Evolutionary conservation across 495 filamentous ascomycete genomes (phyloP).

Genomic region (Talaromyces trachyspermus): DNA sequence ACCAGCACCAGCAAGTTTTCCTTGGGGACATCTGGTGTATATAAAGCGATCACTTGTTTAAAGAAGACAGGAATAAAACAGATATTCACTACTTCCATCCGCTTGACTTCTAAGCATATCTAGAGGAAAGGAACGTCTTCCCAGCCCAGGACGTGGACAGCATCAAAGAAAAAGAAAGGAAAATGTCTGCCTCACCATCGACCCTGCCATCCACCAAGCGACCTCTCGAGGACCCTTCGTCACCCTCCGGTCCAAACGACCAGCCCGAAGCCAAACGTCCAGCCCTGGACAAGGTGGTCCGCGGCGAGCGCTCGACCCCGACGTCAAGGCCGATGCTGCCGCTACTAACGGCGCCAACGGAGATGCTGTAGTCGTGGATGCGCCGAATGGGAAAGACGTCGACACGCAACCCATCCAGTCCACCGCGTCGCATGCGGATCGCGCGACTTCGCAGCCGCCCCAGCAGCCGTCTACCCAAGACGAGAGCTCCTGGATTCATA

Average conservation of each 20-base stretch:
- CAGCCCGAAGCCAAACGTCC: conserved; percentile 96
- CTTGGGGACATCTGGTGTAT: conserved; percentile 82
- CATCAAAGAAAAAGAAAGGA: conserved; percentile 17
- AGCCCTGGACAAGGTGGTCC: conserved; percentile 85
- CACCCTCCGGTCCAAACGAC: conserved; percentile 79
- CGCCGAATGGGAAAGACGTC: conserved; percentile 45
- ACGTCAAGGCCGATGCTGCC: conserved; percentile 49
- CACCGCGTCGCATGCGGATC: conserved; percentile 51
- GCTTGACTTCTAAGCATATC: conserved; percentile 34
- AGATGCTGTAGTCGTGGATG: conserved; percentile 71
- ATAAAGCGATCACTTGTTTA: conserved; percentile 61
- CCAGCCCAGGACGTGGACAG: conserved; percentile 13
- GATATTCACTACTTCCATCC: conserved; percentile 32
- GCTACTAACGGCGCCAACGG: conserved; percentile 41
- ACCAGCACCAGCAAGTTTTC: conserved; percentile 84
- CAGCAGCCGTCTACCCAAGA: conserved; percentile 56
- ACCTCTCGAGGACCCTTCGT: conserved; percentile 92
- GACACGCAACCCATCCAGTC: conserved; percentile 60
- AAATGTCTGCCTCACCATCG: conserved; percentile 58
- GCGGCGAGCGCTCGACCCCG: conserved; percentile 45
- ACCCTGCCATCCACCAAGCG: conserved; percentile 72
- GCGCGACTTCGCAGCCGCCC: conserved; percentile 42
- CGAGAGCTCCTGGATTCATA: conserved; percentile 93
- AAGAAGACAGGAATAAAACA: conserved; percentile 34
- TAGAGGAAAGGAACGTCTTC: conserved; percentile 22